Evolutionary conservation across 192 early-diverging fungal species (phyloP), one percentile per base, ranked within the genome.

Genomic region (Backusella tuberculispora): DNA sequence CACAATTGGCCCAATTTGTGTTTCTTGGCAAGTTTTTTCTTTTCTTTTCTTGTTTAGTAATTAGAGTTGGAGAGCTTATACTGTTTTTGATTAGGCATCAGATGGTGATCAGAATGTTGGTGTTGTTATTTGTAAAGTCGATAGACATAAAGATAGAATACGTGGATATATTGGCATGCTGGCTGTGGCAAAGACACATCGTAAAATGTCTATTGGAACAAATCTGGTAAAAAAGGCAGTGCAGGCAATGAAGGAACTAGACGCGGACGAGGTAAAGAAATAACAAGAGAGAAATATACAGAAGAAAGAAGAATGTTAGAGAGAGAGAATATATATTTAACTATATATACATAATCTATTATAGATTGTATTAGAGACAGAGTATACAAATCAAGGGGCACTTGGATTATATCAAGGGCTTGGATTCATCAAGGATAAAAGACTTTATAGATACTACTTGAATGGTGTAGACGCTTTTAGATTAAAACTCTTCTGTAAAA

Each of bases 161-260:
- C 84, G 97, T n/a, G 98, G 98, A 1, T 99, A 99, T 80, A 98
- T 99, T 68, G 98, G 91, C 48, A 99, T 99, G 98, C 85, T 99
- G 26, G 96, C 95, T 0, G 97, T 99, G 10, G 89, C 86, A n/a
- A 92, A 90, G 63, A 80, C 85, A 24, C 92, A 92, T 75, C 80
- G 98, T 37, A 92, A 95, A 73, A 86, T 80, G 17, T 90, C 94
- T 17, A 95, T 98, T 47, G 97, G 89, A 34, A 85, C 87, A 4
- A 86, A 82, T 6, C 81, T 99, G 24, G 96, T 98, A 4, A 69
- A 87, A 21, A 83, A 80, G 73, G 91, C 94, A 0, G 83, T 97
- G 26, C 81, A 88, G 19, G 84, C 85, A 15, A 98, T 99, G 98
- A 86, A 86, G 63, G 73, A 81, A 14, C 74, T 81, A 53, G 85